Conservation (phyloP, 1,284 basidiomycete genomes). For the Microbotryomycetes sp. region DNA sequence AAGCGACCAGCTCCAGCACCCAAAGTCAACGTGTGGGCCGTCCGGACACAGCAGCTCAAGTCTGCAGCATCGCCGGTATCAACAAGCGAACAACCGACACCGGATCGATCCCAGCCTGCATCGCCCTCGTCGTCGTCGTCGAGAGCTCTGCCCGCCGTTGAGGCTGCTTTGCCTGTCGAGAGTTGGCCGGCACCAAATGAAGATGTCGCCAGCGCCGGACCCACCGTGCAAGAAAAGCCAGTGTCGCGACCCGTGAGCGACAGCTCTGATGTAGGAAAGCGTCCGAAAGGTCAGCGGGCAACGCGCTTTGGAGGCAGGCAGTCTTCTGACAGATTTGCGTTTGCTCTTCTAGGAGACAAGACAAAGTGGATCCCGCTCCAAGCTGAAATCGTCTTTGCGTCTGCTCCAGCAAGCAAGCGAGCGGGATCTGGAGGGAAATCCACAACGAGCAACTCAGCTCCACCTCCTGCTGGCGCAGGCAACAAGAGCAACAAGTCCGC, state of each 20-base stretch:
- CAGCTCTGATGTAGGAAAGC: too few relatives aligned
- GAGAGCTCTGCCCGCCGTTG: too few relatives aligned
- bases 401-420: not conserved
- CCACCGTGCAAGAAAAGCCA: not conserved
- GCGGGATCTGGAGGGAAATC: not conserved
- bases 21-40: conserved; percentile 28
- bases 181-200: not conserved
- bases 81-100: too few relatives aligned
- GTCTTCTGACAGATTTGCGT: not conserved
- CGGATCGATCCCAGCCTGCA: too few relatives aligned
- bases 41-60: conserved; percentile 25
- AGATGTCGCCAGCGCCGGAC: not conserved
- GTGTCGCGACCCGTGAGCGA: too few relatives aligned
- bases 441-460: too few relatives aligned
- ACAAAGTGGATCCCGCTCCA: conserved; percentile 29
- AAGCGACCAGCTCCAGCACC: conserved; percentile 13
- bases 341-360: conserved; percentile 12
- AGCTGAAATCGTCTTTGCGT: conserved; percentile 23
- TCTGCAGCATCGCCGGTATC: too few relatives aligned
- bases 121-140: not conserved
- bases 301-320: too few relatives aligned
- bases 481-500: too few relatives aligned
- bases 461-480: too few relatives aligned
- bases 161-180: not conserved
- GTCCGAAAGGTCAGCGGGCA: too few relatives aligned